phyloP scores from a whole-genome alignment of 2,329 filamentous ascomycete species.

The Magnaporthiopsis rhizophila region DNA sequence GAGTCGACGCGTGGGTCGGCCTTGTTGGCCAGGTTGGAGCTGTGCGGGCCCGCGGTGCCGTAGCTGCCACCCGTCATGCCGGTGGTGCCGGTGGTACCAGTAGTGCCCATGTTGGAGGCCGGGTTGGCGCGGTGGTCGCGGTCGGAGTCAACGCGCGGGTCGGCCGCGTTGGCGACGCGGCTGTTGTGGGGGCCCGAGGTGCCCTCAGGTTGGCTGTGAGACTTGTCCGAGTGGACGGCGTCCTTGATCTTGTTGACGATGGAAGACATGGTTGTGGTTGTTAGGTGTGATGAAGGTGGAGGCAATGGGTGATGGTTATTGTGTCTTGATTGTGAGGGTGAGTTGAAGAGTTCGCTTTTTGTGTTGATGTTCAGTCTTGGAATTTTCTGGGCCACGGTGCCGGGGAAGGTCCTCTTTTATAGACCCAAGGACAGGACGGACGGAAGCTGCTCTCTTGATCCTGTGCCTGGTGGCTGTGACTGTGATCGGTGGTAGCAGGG shows the following conservation, averaged over 20 bases:
- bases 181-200: slow-evolving; percentile 29
- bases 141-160: slow-evolving; percentile 41
- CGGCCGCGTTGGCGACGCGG: slow-evolving; percentile 34
- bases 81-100: too few relatives aligned
- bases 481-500: too few relatives aligned
- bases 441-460: not conserved
- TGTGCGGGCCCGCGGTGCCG: slow-evolving; percentile 26
- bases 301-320: slow-evolving; percentile 6
- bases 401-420: slow-evolving; percentile 2
- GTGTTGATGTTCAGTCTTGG: slow-evolving; percentile 6
- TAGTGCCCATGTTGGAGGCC: too few relatives aligned
- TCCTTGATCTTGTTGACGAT: slow-evolving; percentile 55
- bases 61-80: too few relatives aligned
- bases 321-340: slow-evolving; percentile 5
- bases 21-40: slow-evolving; percentile 32
- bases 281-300: slow-evolving; percentile 5
- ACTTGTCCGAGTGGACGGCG: slow-evolving; percentile 37
- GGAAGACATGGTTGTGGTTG: slow-evolving; percentile 41
- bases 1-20: slow-evolving; percentile 41
- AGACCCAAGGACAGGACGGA: not conserved
- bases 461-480: not conserved
- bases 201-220: slow-evolving; percentile 16
- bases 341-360: slow-evolving; percentile 3
- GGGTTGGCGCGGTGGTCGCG: slow-evolving; percentile 21
- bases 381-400: not conserved